These are phyloP conservation scores for Solanum virginianum DNA, from an alignment of 257 asterid species.

Conservation along the genomic window DNA sequence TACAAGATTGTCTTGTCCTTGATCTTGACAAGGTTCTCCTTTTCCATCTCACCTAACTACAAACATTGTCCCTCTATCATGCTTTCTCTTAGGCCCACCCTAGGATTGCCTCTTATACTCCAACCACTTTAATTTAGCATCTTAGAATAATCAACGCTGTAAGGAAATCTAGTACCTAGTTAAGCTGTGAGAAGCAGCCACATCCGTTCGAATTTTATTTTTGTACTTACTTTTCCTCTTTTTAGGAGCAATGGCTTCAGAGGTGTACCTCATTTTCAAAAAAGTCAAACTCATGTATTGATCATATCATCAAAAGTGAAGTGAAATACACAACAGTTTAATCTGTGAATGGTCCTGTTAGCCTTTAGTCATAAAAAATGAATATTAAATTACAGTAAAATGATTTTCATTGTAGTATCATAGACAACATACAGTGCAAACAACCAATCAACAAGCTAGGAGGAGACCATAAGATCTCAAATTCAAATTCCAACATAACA, in stretches of 20 bases:
- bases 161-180: neutral
- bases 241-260: neutral
- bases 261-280: neutral
- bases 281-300: neutral
- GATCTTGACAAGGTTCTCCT: slow-evolving; percentile 52
- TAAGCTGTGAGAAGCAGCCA: neutral
- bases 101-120: slow-evolving; percentile 64
- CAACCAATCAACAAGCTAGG: neutral
- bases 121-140: slow-evolving; percentile 12
- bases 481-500: neutral
- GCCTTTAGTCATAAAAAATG: neutral
- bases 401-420: neutral
- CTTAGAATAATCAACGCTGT: neutral
- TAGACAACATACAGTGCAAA: neutral
- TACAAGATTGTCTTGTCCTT: slow-evolving; percentile 50
- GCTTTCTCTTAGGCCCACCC: slow-evolving; percentile 76
- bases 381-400: neutral
- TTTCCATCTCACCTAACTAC: slow-evolving; percentile 57
- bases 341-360: neutral
- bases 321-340: neutral
- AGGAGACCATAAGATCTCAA: neutral
- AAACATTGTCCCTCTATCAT: slow-evolving; percentile 47
- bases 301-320: neutral
- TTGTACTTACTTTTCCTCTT: neutral
- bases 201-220: neutral